A percentile compares a stretch with the other conserved stretches of the same genome.
These are phyloP conservation scores for Penicillium palitans DNA, from an alignment of 2,329 filamentous ascomycete genomes.

Conservation along the genomic window DNA sequence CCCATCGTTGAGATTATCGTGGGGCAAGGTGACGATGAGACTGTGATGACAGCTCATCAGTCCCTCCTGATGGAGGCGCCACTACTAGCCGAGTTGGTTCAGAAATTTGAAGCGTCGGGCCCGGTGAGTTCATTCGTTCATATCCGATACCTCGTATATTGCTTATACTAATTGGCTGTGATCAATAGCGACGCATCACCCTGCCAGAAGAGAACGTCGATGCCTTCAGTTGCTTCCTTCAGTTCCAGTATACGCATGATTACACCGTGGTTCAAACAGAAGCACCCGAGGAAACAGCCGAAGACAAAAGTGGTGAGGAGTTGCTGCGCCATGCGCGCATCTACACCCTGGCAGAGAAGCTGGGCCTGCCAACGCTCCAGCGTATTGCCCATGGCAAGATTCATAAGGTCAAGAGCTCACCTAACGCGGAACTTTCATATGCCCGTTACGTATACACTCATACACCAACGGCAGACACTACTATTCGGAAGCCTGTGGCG, in stretches of 20 bases:
- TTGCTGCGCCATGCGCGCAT: constrained; percentile 86
- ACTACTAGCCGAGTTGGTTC: constrained; percentile 66
- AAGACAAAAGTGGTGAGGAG: constrained; percentile 78
- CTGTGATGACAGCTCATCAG: constrained; percentile 75
- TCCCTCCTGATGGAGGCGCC: constrained; percentile 72
- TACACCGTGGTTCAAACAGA: constrained; percentile 70
- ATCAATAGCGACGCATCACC: constrained; percentile 63
- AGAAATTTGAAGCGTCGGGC: constrained; percentile 61
- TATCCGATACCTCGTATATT: too few relatives aligned
- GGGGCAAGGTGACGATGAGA: constrained; percentile 60
- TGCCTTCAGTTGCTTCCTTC: constrained; percentile 74
- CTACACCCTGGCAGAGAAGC: constrained; percentile 83
- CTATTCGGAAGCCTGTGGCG: constrained; percentile 79
- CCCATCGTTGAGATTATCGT: constrained; percentile 69
- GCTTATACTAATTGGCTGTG: neutral
- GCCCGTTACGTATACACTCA: constrained; percentile 86
- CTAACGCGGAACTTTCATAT: constrained; percentile 87
- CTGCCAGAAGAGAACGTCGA: constrained; percentile 69
- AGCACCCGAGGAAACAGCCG: constrained; percentile 60
- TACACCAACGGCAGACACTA: constrained; percentile 66
- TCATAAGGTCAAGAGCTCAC: constrained; percentile 83
- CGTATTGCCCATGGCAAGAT: constrained; percentile 83
- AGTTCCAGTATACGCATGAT: constrained; percentile 81
- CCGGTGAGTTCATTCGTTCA: constrained; percentile 52
- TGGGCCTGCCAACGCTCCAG: constrained; percentile 68